Base-by-base conservation (phyloP, 768 basidiomycete species). In the Glaciozyma antarctica region DNA sequence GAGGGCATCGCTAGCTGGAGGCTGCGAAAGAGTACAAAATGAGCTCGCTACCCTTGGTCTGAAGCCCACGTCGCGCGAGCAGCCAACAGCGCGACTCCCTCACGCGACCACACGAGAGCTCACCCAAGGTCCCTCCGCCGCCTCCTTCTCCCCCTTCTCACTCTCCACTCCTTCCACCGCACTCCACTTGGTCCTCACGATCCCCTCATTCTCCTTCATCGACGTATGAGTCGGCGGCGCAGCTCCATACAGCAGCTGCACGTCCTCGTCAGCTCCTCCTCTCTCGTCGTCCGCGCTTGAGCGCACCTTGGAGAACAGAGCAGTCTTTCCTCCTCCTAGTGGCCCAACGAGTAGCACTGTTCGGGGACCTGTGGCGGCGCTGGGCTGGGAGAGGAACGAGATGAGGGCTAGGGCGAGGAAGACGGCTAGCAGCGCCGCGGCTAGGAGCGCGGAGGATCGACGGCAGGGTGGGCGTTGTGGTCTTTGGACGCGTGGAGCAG, bases 241-340 rank as follows among this genome's bases (percentile, higher is more conserved):
- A 21, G 56, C 41, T 28, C 66, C 67, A 28, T 73, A 73, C 3
- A 73, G 66, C 54, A 73, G 64, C 72, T 73, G 51, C 19, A 12
- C 26, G 24, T 48, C 41, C 26, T 49, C 52, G 24, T 8, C 22
- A n/a, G 57, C 44, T 26, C 28, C 21, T 26, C 15, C 47, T 30
- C 17, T 15, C 22, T 26, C 1, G 38, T 10, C 38, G 16, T n/a
- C 28, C n/a, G 28, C 24, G 12, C 16, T 2, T 16, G 10, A 19
- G 32, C 69, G 51, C 30, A 73, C 72, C 56, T 47, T 64, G 0
- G 67, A 64, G 61, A 73, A 73, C 32, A 73, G 32, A 5, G 63
- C 64, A 47, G 72, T 73, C 65, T 73, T 73, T 8, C 72, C 72
- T 21, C 63, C 58, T n/a, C 67, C 70, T 43, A 69, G 47, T 21